Conservation (phyloP, 768 basidiomycete genomes). For the Tulasnella calospora region DNA sequence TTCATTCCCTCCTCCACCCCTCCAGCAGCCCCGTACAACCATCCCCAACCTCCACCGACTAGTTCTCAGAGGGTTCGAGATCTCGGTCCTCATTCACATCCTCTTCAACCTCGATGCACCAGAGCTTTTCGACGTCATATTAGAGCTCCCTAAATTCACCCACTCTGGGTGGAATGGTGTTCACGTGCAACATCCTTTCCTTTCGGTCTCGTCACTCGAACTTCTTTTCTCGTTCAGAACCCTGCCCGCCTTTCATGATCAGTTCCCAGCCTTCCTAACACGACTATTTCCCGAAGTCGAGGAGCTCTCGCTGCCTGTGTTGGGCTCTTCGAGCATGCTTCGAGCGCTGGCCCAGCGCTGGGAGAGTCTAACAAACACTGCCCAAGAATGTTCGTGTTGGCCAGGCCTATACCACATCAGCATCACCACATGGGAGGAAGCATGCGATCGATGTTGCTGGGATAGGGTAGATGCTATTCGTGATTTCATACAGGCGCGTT, state of each 20-base stretch:
- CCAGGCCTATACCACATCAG: background rate
- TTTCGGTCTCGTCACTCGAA: background rate
- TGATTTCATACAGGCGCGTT: background rate
- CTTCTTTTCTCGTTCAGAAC: background rate
- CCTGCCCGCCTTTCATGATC: background rate
- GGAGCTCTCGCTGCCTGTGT: background rate
- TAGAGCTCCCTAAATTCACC: background rate
- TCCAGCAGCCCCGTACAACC: background rate
- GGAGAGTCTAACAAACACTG: background rate
- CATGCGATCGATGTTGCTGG: background rate
- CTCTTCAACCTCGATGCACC: background rate
- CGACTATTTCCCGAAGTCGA: background rate
- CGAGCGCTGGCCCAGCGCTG: background rate
- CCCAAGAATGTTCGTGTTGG: background rate
- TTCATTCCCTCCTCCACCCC: background rate
- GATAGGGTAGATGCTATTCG: background rate
- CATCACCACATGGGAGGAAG: background rate
- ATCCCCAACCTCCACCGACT: background rate
- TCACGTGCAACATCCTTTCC: background rate
- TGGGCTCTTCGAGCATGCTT: background rate
- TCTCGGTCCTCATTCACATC: background rate
- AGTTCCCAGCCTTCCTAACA: background rate
- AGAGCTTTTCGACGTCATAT: background rate
- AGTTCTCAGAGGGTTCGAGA: background rate
- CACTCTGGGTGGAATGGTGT: background rate